These are phyloP conservation scores for Saccharomyces pastorianus DNA, from an alignment of 1,139 yeast genomes.

Conservation along the genomic window DNA sequence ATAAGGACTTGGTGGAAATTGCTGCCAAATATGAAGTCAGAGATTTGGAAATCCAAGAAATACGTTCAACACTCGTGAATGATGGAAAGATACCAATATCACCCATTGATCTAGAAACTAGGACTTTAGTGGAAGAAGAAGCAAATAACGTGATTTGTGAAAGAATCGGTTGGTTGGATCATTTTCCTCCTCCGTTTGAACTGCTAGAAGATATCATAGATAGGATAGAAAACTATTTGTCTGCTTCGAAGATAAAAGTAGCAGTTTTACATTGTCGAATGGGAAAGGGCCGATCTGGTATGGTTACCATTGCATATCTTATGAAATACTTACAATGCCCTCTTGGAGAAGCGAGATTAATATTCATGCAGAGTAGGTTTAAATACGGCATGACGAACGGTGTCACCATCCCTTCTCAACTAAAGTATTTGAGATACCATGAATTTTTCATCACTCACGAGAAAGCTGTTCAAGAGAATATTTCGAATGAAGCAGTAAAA, in stretches of 20 bases:
- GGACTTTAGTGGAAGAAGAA: neutral
- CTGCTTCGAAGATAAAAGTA: conserved; percentile 34
- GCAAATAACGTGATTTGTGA: conserved; percentile 3
- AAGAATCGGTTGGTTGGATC: conserved; percentile 53
- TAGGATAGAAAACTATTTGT: conserved; percentile 41
- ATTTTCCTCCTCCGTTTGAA: conserved; percentile 61
- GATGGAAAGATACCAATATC: neutral
- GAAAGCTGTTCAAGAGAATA: conserved; percentile 9
- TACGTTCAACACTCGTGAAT: neutral
- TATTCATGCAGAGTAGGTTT: conserved; percentile 56
- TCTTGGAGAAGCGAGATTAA: conserved; percentile 40
- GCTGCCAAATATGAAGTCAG: neutral
- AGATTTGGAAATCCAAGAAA: neutral
- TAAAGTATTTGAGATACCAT: conserved; percentile 58
- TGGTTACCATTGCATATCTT: conserved; percentile 62
- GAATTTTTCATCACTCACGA: conserved; percentile 26
- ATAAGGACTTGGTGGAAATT: conserved; percentile 27
- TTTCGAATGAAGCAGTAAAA: conserved; percentile 7
- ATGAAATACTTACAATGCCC: conserved; percentile 39
- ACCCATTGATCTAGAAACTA: neutral
- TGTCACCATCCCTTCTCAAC: conserved; percentile 64
- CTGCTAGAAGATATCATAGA: conserved; percentile 39
- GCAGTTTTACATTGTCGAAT: conserved; percentile 83
- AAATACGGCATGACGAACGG: conserved; percentile 52
- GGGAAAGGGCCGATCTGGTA: conserved; percentile 89